Evolutionary conservation across 805 yeast species (phyloP).

Genomic region (Starmerella potacharoeniae): DNA sequence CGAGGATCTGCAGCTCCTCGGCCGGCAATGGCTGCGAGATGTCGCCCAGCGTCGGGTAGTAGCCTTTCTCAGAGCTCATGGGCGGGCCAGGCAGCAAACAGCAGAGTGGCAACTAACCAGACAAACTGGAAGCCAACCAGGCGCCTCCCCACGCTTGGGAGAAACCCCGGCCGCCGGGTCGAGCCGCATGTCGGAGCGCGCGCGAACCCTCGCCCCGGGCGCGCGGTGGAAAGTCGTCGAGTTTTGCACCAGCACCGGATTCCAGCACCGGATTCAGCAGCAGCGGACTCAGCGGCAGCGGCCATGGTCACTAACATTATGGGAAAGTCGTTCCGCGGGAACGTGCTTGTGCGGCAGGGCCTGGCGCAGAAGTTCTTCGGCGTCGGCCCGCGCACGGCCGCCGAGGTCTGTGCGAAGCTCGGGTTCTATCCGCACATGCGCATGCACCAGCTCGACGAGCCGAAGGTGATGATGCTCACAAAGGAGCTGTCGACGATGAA

Average conservation of each 20-base stretch:
- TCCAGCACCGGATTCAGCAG: no score
- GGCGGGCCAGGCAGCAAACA: neutral
- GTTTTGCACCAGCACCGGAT: no score
- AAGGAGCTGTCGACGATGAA: constrained; percentile 76
- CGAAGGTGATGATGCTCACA: constrained; percentile 72
- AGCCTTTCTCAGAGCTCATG: constrained; percentile 6
- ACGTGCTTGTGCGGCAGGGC: constrained; percentile 37
- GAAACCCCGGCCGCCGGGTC: no score
- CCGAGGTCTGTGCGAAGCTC: constrained; percentile 67
- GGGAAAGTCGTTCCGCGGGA: constrained; percentile 32
- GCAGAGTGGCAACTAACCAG: no score
- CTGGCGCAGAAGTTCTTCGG: constrained; percentile 78
- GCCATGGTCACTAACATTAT: constrained; percentile 29
- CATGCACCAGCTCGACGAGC: constrained; percentile 83
- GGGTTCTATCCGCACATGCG: constrained; percentile 91
- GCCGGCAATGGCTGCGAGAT: constrained; percentile 43
- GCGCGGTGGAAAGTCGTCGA: no score
- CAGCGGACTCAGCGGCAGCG: neutral
- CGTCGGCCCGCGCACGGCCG: constrained; percentile 64
- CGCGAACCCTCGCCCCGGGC: no score
- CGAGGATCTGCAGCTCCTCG: constrained; percentile 64
- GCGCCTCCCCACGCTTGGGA: no score
- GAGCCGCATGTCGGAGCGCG: no score
- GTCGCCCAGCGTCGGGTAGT: constrained; percentile 22
- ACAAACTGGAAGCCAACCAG: no score